Evolutionary conservation across 176 grass and related monocot species (phyloP), one percentile per base, ranked within the genome.

Genomic region (Hordeum marinum): DNA sequence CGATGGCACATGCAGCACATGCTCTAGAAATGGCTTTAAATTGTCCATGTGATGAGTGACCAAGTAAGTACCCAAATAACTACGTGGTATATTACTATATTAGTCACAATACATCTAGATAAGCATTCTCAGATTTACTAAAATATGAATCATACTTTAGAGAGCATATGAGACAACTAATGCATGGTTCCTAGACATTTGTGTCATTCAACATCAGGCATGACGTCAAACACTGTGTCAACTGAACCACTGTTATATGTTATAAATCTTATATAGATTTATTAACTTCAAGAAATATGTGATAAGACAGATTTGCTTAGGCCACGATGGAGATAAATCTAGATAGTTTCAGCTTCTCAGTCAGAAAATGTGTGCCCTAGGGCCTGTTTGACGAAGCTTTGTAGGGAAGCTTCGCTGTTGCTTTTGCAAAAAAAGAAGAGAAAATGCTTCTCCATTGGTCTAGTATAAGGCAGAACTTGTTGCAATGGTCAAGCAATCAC

Each of bases 61-160:
- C 29, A 43, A 57, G 29, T 12, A 70, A 79, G n/a, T 17, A 82
- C 42, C 26, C 18, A 77, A 58, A 75, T 20, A 24, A 48, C 78
- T 42, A 57, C 3, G 24, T 76, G 34, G 17, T 32, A 59, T 55
- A 32, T 14, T 63, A 41, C 57, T 41, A 46, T 27, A 63, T 13
- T 84, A 79, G 20, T 72, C 17, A 71, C 72, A 79, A 86, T 62
- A 81, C 23, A 75, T 21, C 34, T 82, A 75, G 17, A 75, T n/a
- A 76, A 74, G 77, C 59, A 65, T 40, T 77, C 50, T 39, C 73
- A 39, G 52, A 76, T 67, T 77, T 67, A 84, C 23, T 26, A 25
- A n/a, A 86, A 70, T 37, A 43, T 10, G 58, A 80, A 82, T 23
- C 10, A 50, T 78, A 18, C 48, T 52, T 18, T 52, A 52, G 48